A percentile compares a stretch with the other conserved stretches of the same genome.
Conservation (phyloP, 2,329 filamentous ascomycete species). For the Leptographium radiaticola region DNA sequence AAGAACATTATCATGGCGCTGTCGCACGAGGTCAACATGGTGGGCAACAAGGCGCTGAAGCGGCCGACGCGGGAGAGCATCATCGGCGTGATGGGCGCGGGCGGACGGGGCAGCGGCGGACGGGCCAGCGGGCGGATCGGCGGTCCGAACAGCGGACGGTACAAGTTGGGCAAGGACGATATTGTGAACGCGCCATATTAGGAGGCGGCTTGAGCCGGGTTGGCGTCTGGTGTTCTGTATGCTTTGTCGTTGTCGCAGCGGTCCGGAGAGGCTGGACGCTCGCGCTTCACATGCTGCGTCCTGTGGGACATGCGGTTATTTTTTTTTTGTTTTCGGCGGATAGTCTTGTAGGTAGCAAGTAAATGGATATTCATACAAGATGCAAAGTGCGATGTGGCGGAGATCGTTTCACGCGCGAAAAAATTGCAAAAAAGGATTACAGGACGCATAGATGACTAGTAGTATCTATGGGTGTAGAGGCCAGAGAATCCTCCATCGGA, state of each 20-base stretch:
- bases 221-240: not conserved
- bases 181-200: slow-evolving; percentile 63
- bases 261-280: no score
- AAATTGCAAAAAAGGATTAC: not conserved
- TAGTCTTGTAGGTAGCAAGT: no score
- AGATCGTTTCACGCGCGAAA: not conserved
- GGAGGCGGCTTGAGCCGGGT: not conserved
- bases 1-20: slow-evolving; percentile 97
- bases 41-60: slow-evolving; percentile 72
- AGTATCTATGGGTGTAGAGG: not conserved
- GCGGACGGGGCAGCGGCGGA: slow-evolving; percentile 16
- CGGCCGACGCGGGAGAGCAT: slow-evolving; percentile 90
- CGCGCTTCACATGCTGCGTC: no score
- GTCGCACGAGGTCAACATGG: slow-evolving; percentile 97
- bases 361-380: no score
- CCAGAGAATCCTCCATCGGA: not conserved
- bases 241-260: not conserved
- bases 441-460: not conserved
- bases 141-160: slow-evolving; percentile 43
- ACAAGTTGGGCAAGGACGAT: slow-evolving; percentile 67
- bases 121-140: slow-evolving; percentile 39
- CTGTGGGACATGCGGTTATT: no score
- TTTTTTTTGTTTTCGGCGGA: no score
- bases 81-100: slow-evolving; percentile 34
- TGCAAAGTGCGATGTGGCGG: no score